Base-by-base conservation (phyloP, 208 protist species). In the Acanthamoeba royreba region DNA sequence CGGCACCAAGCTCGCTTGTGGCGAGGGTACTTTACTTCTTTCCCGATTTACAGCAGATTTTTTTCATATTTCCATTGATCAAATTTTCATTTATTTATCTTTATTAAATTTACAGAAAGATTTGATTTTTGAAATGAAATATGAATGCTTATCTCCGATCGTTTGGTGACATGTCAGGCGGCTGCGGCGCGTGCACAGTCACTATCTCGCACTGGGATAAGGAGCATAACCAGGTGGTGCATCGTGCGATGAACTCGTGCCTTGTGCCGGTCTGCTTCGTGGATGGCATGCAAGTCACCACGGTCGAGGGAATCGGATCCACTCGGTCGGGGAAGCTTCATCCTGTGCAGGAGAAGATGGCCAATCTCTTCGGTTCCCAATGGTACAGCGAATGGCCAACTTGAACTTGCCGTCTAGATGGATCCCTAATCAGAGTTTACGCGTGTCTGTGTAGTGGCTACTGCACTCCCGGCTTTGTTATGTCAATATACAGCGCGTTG, bases 121-220 rank as follows among this genome's bases (percentile, higher is more conserved):
- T 38, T 87, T n/a, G n/a, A 19, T 22, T 49, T 38, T 11, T 9
- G 13, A 81, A 81, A 22, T 42, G 4, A 87, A 31, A 35, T 28
- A 61, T 25, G 22, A 61, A 61, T 25, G 17, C 52, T 28, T 61
- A 22, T 28, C 17, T 25, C 17, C 52, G 22, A 61, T 61, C 17
- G 19, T 28, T 17, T 55, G 9, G 8, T 42, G 35, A 3, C 63
- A 74, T 0, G 40, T 98, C 98, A 74, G 98, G 98, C 28, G 98
- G 98, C 28, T 99, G 98, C 94, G 98, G 98, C 9, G 97, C 97
- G 4, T 99, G 98, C 95, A 98, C 97, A 8, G 97, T 98, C 4
- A 96, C 97, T 31, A n/a, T 98, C 31, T 95, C 96, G n/a, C 72
- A 89, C 19, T 93, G 47, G 15, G 95, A 95, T 43, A 1, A 22